A percentile compares a stretch with the other conserved stretches of the same genome.
These are phyloP conservation scores for Ilyonectria robusta DNA, from an alignment of 2,329 filamentous ascomycete species.

Conservation along the genomic window DNA sequence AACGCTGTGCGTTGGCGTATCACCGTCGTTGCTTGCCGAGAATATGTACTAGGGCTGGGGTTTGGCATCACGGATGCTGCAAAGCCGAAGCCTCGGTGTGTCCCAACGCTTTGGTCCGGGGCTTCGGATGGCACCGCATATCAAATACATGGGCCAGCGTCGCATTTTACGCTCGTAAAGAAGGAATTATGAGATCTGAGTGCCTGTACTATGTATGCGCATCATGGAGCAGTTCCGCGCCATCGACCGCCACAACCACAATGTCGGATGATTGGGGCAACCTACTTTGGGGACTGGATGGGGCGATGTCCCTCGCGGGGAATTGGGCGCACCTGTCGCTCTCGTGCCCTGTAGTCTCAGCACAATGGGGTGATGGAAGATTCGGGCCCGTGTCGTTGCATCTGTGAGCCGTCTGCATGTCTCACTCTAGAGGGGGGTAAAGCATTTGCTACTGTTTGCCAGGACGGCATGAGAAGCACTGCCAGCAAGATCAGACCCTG, in stretches of 20 bases:
- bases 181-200: constrained; percentile 31
- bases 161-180: constrained; percentile 22
- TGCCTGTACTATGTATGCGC: constrained; percentile 22
- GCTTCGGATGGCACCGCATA: constrained; percentile 21
- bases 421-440: constrained; percentile 26
- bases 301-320: constrained; percentile 17
- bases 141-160: constrained; percentile 15
- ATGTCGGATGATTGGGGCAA: constrained; percentile 37
- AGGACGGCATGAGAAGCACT: constrained; percentile 19
- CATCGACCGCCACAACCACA: constrained; percentile 38
- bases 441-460: constrained; percentile 12
- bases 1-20: constrained; percentile 32
- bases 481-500: constrained; percentile 6
- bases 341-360: constrained; percentile 1
- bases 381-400: constrained; percentile 20
- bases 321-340: constrained; percentile 1
- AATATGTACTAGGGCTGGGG: constrained; percentile 12
- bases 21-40: constrained; percentile 24
- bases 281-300: constrained; percentile 28
- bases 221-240: constrained; percentile 33
- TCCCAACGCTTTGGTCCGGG: constrained; percentile 27
- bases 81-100: constrained; percentile 26
- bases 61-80: constrained; percentile 20
- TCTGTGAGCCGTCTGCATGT: constrained; percentile 31
- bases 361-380: constrained; percentile 4